These are phyloP conservation scores for Malania oleifera DNA, from an alignment of 164 flowering plant genomes.

Conservation along the genomic window DNA sequence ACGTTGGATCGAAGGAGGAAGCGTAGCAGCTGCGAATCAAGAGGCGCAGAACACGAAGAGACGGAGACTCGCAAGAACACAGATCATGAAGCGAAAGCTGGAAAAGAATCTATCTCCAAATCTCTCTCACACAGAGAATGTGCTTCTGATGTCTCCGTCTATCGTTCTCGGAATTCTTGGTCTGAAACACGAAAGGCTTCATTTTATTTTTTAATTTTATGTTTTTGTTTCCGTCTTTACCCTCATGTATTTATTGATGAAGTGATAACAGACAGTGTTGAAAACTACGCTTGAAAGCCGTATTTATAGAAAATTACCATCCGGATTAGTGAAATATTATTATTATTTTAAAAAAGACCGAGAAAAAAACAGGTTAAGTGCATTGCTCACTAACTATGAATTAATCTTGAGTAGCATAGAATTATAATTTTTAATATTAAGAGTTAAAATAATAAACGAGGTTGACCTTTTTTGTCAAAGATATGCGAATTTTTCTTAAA, in stretches of 20 bases:
- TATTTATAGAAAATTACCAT: no score
- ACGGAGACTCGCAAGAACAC: neutral
- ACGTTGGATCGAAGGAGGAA: conserved; percentile 12
- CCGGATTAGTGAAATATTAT: no score
- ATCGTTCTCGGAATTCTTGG: conserved; percentile 19
- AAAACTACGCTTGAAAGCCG: no score
- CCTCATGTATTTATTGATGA: neutral
- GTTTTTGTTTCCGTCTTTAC: conserved; percentile 4
- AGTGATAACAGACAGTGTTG: no score
- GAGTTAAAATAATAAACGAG: no score
- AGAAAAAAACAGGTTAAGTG: no score
- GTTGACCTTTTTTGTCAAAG: no score
- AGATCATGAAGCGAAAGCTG: conserved; percentile 26
- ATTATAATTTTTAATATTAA: no score
- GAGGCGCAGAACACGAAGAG: neutral
- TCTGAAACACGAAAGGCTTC: conserved; percentile 29
- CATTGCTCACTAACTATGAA: no score
- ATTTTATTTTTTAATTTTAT: neutral
- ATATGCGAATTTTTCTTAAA: no score
- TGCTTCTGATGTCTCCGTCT: neutral
- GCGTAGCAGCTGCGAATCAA: neutral
- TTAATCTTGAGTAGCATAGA: no score
- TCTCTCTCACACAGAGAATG: neutral
- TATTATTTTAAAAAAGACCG: no score
- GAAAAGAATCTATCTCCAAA: neutral